Conservation (phyloP, 305 asterid genomes). For the Caryopteris hybrid region DNA sequence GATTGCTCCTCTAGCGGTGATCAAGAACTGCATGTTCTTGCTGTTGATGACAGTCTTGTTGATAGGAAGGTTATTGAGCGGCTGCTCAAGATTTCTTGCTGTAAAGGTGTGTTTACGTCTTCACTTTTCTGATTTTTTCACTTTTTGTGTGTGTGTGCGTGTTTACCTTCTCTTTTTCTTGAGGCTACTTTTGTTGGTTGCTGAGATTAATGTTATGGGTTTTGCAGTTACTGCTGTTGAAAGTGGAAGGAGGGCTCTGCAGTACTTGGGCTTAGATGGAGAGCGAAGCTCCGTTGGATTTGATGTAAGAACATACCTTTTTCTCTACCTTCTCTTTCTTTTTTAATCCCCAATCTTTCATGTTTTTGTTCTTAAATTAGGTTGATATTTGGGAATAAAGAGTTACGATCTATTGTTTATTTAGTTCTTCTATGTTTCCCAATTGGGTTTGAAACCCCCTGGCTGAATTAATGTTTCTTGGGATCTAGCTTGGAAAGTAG, state of each 20-base stretch:
- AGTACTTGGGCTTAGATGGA: constrained; percentile 80
- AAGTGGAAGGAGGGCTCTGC: constrained; percentile 83
- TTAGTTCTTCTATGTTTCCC: neutral
- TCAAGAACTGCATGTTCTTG: constrained; percentile 78
- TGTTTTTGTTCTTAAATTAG: neutral
- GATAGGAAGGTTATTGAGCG: constrained; percentile 82
- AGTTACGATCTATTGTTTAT: neutral
- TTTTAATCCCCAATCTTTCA: neutral
- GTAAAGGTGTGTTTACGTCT: constrained; percentile 52
- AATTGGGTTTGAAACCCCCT: neutral
- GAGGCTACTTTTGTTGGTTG: neutral
- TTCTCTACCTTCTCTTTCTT: neutral
- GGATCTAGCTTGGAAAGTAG: neutral
- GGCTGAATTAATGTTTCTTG: neutral
- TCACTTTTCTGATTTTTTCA: no score
- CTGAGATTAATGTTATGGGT: neutral
- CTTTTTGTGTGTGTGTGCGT: neutral
- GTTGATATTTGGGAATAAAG: neutral
- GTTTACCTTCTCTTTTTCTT: neutral
- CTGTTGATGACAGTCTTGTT: constrained; percentile 81
- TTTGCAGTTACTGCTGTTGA: constrained; percentile 83
- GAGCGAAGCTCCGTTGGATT: constrained; percentile 50
- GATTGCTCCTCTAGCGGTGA: constrained; percentile 34
- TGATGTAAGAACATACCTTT: constrained; percentile 39
- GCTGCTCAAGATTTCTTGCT: constrained; percentile 67